Percentiles rank a stretch among this genome's conserved stretches.
These are phyloP conservation scores for Teratosphaeria epicoccoides DNA, from an alignment of 2,329 filamentous ascomycete genomes.

Conservation along the genomic window DNA sequence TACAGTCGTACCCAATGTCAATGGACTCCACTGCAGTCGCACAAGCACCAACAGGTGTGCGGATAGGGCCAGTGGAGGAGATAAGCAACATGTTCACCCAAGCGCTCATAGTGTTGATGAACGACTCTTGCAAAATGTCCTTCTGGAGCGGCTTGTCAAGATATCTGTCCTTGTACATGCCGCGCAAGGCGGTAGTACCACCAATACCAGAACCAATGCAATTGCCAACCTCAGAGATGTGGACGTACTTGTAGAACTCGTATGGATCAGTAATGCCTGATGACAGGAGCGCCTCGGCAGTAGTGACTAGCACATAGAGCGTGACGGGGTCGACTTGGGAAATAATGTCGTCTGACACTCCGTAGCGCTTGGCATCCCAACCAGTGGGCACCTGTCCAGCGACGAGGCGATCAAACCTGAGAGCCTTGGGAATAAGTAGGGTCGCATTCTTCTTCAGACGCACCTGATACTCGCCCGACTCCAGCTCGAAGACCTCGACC, in stretches of 20 bases:
- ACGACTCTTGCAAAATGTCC: slow-evolving; percentile 97
- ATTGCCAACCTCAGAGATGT: slow-evolving; percentile 95
- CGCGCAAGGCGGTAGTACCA: slow-evolving; percentile 80
- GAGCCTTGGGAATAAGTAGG: slow-evolving; percentile 90
- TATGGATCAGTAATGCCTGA: slow-evolving; percentile 97
- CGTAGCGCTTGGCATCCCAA: slow-evolving; percentile 94
- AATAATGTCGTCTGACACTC: slow-evolving; percentile 95
- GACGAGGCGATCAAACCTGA: slow-evolving; percentile 93
- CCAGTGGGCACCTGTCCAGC: slow-evolving; percentile 94
- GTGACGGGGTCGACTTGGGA: slow-evolving; percentile 95
- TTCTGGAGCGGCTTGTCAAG: slow-evolving; percentile 96
- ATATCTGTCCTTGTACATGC: slow-evolving; percentile 98
- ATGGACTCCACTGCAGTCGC: slow-evolving; percentile 95
- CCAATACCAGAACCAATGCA: slow-evolving; percentile 98
- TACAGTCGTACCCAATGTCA: slow-evolving; percentile 96
- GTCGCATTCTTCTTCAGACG: slow-evolving; percentile 92
- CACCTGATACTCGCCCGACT: slow-evolving; percentile 86
- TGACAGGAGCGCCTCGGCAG: slow-evolving; percentile 79
- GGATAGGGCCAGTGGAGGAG: slow-evolving; percentile 95
- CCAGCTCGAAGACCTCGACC: slow-evolving; percentile 92
- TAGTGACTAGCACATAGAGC: slow-evolving; percentile 86
- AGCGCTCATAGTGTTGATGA: slow-evolving; percentile 99
- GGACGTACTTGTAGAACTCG: slow-evolving; percentile 99
- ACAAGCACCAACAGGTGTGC: slow-evolving; percentile 95
- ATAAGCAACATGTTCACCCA: slow-evolving; percentile 99